phyloP scores from a whole-genome alignment of 768 basidiomycete genomes.

The Psilocybe sp. region DNA sequence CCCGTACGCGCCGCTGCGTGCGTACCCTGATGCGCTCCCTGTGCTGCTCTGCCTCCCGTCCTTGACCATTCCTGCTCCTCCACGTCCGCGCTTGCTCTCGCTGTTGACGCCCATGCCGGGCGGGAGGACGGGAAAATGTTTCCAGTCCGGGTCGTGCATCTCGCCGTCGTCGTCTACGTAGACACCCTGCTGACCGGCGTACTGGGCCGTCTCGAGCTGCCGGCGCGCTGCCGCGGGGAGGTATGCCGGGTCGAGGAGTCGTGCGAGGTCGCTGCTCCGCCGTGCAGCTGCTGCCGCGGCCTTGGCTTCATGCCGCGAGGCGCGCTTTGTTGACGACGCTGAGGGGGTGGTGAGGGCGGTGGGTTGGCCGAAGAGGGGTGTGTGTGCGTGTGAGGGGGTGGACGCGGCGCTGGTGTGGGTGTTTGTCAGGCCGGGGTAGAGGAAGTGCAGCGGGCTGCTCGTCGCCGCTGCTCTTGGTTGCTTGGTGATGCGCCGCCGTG shows the following conservation, averaged over 20 bases:
- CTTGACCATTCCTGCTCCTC: no score
- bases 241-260: constrained; percentile 66
- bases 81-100: not conserved
- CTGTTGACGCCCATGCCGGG: constrained; percentile 13
- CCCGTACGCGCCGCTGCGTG: not conserved
- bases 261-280: constrained; percentile 43
- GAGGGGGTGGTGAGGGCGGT: not conserved
- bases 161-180: constrained; percentile 63
- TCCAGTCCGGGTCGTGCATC: constrained; percentile 67
- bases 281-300: constrained; percentile 2
- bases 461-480: not conserved
- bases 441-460: constrained; percentile 8
- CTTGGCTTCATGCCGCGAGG: not conserved
- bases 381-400: no score
- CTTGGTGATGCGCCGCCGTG: no score
- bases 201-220: constrained; percentile 47
- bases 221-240: constrained; percentile 20
- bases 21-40: not conserved
- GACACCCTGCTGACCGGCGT: constrained; percentile 27
- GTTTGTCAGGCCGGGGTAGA: constrained; percentile 2
- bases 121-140: constrained; percentile 53
- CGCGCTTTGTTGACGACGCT: not conserved
- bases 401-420: not conserved
- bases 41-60: no score
- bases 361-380: not conserved